These are phyloP conservation scores for Camelina laxa DNA, from an alignment of 345 rosid species.

Conservation along the genomic window DNA sequence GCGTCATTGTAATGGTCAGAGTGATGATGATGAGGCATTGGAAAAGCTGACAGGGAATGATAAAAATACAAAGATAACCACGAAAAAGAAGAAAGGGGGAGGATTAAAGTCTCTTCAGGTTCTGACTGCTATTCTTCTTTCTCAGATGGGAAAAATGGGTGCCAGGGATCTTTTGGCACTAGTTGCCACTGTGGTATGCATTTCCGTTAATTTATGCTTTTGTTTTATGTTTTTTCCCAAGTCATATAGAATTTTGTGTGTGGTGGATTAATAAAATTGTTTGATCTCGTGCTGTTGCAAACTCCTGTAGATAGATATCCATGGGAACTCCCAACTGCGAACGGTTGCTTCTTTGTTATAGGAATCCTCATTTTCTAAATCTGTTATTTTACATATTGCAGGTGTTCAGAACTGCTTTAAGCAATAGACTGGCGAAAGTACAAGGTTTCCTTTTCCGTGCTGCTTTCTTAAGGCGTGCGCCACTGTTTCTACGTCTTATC, in stretches of 20 bases:
- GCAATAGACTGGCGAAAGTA: slow-evolving; percentile 96
- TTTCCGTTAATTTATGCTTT: slow-evolving; percentile 18
- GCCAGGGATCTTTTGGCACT: slow-evolving; percentile 83
- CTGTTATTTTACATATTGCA: slow-evolving; percentile 43
- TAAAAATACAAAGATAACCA: slow-evolving; percentile 48
- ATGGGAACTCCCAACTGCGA: not conserved
- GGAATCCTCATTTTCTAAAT: not conserved
- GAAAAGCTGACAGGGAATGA: slow-evolving; percentile 44
- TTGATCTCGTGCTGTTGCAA: slow-evolving; percentile 12
- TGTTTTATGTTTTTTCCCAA: slow-evolving; percentile 18
- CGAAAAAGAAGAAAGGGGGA: slow-evolving; percentile 69
- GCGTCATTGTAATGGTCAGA: slow-evolving; percentile 56
- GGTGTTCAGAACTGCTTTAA: slow-evolving; percentile 87
- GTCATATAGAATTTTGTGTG: slow-evolving; percentile 4
- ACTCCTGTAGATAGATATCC: slow-evolving; percentile 12
- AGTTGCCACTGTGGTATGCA: slow-evolving; percentile 77
- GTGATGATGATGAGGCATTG: slow-evolving; percentile 50
- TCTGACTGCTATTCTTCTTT: slow-evolving; percentile 74
- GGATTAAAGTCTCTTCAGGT: slow-evolving; percentile 81
- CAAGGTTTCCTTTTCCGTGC: slow-evolving; percentile 98
- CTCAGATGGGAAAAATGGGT: slow-evolving; percentile 85
- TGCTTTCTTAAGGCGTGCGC: slow-evolving; percentile 90
- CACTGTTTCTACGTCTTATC: slow-evolving; percentile 80
- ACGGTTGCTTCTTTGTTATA: slow-evolving; percentile 1
- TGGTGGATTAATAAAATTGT: not conserved